phyloP scores from a whole-genome alignment of 2,329 filamentous ascomycete genomes.

The Boeremia lycopersici region DNA sequence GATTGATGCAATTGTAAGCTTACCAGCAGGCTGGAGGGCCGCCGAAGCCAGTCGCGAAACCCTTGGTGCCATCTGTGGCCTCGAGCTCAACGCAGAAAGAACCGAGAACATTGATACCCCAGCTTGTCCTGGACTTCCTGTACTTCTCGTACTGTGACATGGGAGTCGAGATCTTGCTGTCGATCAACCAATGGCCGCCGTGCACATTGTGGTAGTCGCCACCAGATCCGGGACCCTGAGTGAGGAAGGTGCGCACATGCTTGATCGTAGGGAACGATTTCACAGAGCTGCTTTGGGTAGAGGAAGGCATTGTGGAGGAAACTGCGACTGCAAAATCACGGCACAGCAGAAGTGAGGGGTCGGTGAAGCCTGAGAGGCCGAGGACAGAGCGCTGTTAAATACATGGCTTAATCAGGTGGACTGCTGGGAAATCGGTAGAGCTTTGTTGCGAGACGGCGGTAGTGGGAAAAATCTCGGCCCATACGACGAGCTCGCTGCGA shows the following conservation, averaged over 20 bases:
- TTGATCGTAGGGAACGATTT: slow-evolving; percentile 76
- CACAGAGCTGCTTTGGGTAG: slow-evolving; percentile 32
- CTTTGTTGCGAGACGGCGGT: neutral
- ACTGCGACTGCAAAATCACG: slow-evolving; percentile 1
- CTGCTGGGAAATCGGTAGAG: neutral
- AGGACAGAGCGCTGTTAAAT: slow-evolving; percentile 29
- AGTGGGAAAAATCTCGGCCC: slow-evolving; percentile 19
- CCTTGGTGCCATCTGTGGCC: slow-evolving; percentile 86
- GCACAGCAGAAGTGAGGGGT: slow-evolving; percentile 23
- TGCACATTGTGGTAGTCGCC: slow-evolving; percentile 94
- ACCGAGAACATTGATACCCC: slow-evolving; percentile 94
- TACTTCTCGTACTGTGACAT: slow-evolving; percentile 91
- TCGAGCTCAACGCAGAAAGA: slow-evolving; percentile 92
- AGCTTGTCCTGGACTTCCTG: slow-evolving; percentile 83
- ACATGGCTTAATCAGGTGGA: slow-evolving; percentile 22
- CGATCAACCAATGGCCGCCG: slow-evolving; percentile 77
- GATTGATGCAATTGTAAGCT: neutral
- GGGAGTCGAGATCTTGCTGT: slow-evolving; percentile 89
- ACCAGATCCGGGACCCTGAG: slow-evolving; percentile 66
- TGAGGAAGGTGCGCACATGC: slow-evolving; percentile 73
- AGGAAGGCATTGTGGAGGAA: slow-evolving; percentile 36
- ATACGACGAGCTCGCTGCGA: slow-evolving; percentile 36
- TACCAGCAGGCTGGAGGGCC: slow-evolving; percentile 89
- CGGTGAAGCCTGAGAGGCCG: slow-evolving; percentile 19
- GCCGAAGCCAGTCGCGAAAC: slow-evolving; percentile 92